phyloP scores from a whole-genome alignment of 495 filamentous ascomycete genomes.

The Daldinia vernicosa region DNA sequence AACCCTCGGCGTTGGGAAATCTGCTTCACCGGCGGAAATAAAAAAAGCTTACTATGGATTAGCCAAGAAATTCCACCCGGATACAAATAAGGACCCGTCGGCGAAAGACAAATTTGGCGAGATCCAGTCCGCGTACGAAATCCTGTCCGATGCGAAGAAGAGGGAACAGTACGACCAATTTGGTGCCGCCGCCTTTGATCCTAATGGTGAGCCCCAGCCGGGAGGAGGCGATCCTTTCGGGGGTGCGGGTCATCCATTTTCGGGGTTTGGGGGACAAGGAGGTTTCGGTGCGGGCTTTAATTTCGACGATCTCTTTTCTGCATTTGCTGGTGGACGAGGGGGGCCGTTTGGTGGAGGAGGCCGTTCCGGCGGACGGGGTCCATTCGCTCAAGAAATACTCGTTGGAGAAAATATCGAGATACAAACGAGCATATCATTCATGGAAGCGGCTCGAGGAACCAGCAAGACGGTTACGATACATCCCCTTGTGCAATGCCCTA shows the following conservation, averaged over 20 bases:
- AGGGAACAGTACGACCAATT: constrained; percentile 89
- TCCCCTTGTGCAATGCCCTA: constrained; percentile 79
- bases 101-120: constrained; percentile 96
- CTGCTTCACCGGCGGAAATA: constrained; percentile 83
- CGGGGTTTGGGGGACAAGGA: constrained; percentile 65
- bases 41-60: constrained; percentile 98
- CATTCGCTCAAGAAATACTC: constrained; percentile 78
- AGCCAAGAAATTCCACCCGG: constrained; percentile 98
- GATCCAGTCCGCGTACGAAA: constrained; percentile 89
- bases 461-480: constrained; percentile 79
- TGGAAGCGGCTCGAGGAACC: constrained; percentile 93
- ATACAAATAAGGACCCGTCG: constrained; percentile 91
- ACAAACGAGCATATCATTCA: constrained; percentile 89
- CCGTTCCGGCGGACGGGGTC: constrained; percentile 61
- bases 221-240: constrained; percentile 65
- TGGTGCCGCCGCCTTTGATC: constrained; percentile 88
- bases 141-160: constrained; percentile 91
- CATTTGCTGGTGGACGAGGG: constrained; percentile 75
- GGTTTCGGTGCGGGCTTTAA: constrained; percentile 82
- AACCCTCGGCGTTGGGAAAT: constrained; percentile 82
- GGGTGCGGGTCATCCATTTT: constrained; percentile 70
- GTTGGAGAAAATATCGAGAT: constrained; percentile 95
- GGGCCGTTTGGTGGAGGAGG: constrained; percentile 61
- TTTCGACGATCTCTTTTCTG: constrained; percentile 94
- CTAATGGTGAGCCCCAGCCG: constrained; percentile 74